Evolutionary conservation across 2,329 filamentous ascomycete genomes (phyloP).

Genomic region (Zymoseptoria pseudotritici): DNA sequence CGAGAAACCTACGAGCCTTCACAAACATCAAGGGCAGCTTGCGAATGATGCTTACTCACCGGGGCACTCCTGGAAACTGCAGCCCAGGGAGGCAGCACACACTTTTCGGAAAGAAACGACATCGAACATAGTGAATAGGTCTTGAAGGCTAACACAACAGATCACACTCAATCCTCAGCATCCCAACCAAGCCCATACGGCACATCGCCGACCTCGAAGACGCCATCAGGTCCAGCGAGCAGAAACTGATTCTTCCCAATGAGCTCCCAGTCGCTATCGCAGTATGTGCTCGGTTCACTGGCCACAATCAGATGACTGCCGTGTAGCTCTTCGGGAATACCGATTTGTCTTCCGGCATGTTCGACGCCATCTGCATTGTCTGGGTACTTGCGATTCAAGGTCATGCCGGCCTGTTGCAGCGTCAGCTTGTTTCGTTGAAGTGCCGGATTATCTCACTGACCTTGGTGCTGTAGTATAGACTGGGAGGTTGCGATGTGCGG

Average conservation of each 20-base stretch:
- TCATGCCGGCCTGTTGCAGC: constrained; percentile 37
- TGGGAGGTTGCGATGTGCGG: constrained; percentile 44
- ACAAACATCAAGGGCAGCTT: too few relatives aligned
- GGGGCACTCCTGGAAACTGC: too few relatives aligned
- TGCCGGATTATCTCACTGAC: background rate
- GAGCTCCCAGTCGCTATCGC: constrained; percentile 45
- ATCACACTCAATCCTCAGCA: constrained; percentile 28
- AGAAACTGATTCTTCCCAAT: constrained; percentile 43
- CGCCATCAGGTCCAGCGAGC: constrained; percentile 33
- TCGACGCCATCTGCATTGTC: constrained; percentile 39
- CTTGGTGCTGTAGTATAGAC: constrained; percentile 41
- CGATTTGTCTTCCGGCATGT: constrained; percentile 27
- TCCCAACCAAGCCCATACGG: constrained; percentile 35
- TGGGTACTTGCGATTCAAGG: constrained; percentile 47
- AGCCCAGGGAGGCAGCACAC: too few relatives aligned
- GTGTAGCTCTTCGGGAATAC: constrained; percentile 33
- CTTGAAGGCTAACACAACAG: background rate
- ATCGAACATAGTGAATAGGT: background rate
- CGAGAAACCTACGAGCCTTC: too few relatives aligned
- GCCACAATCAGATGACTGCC: constrained; percentile 48
- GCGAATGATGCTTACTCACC: too few relatives aligned
- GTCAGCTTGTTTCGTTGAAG: background rate
- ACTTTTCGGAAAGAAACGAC: too few relatives aligned
- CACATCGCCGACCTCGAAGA: constrained; percentile 33
- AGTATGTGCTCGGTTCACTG: constrained; percentile 49